A percentile compares a stretch with the other conserved stretches of the same genome.
Evolutionary conservation across 352 stramenopile genomes (phyloP).

Genomic region (Globisporangium canariense): DNA sequence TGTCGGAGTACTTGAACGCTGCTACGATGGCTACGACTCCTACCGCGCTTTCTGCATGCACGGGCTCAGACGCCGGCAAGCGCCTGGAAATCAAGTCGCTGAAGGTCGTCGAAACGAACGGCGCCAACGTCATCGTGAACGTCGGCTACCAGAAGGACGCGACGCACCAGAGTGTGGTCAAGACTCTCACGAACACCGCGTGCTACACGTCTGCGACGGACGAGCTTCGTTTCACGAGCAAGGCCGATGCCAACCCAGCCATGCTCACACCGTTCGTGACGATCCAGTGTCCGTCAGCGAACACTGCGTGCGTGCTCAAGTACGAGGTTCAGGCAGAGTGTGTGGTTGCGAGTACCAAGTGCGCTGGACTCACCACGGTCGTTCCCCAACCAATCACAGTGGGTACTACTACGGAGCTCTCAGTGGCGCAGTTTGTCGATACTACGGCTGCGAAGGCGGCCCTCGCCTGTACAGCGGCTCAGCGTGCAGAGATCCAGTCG

Average conservation of each 20-base stretch:
- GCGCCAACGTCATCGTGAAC: neutral
- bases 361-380: neutral
- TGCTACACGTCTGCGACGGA: neutral
- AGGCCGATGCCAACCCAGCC: neutral
- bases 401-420: neutral
- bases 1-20: neutral
- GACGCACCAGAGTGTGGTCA: neutral
- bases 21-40: too few species aligned
- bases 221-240: too few species aligned
- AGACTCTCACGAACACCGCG: neutral
- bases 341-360: neutral
- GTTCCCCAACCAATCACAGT: neutral
- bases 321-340: neutral
- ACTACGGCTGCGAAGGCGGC: neutral
- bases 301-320: neutral
- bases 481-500: neutral
- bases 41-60: too few species aligned
- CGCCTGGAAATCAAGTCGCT: neutral
- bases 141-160: slow-evolving; percentile 1
- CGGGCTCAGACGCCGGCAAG: neutral
- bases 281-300: neutral
- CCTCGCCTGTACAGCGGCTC: neutral
- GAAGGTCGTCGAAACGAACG: neutral
- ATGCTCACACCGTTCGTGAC: neutral
- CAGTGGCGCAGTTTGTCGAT: neutral